Base-by-base conservation (phyloP, 345 rosid species). In the Noccaea bulbosa region DNA sequence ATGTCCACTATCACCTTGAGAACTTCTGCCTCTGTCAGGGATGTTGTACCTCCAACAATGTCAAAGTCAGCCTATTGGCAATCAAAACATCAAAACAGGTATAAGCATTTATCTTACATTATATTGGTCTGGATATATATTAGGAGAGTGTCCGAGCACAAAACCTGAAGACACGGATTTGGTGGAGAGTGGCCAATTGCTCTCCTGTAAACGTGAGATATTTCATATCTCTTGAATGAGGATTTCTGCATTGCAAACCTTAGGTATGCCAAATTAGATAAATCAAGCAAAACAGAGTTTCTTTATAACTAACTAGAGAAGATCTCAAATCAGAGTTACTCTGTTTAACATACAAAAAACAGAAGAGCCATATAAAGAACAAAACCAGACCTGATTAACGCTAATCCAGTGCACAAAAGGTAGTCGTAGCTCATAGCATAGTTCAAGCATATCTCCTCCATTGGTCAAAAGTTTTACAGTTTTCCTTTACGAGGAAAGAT, bases 171-270 rank as follows among this genome's bases (percentile, higher is more conserved):
- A 85, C 84, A 87, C 35, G 82, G 84, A 80, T 87, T 93, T 61
- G 98, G 97, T 33, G 98, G 92, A 46, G 98, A 87, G 87, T 81
- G 98, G 63, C 98, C 98, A 67, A 93, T 82, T 55, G 96, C 93
- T 86, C 84, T 87, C 69, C 98, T 86, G 76, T 87, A 87, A 51
- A 90, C 98, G 47, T 77, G 80, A 60, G 97, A 83, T 76, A 87
- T 81, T 80, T 90, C 98, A 72, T 87, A 93, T 10, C 96, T 78
- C 71, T 90, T 90, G 83, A 91, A 90, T 43, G 98, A 86, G 75
- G 82, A 82, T 87, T 86, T 88, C 98, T 93, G 77, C 76, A 82
- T 55, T 38, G 56, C 27, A 77, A 43, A 78, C 60, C 22, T 34
- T 69, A 40, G 57, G 52, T 50, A 51, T 11, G 46, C 5, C 48